phyloP scores from a whole-genome alignment of 768 basidiomycete species.

The Lactarius tabidus region DNA sequence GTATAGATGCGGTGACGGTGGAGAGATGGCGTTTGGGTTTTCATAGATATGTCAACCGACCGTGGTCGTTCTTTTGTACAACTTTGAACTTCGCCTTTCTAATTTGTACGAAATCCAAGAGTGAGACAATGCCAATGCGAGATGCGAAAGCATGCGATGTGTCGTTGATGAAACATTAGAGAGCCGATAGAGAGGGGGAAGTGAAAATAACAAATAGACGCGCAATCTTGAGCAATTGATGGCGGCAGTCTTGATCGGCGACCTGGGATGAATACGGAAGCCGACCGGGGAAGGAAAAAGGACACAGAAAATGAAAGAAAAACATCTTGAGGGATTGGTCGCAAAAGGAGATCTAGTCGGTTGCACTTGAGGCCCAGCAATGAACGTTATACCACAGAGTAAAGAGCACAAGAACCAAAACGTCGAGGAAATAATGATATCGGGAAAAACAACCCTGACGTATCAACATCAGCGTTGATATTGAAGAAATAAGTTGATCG shows the following conservation, averaged over 20 bases:
- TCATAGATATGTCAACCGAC: conserved; percentile 30
- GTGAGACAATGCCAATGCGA: conserved; percentile 35
- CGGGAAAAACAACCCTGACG: conserved; percentile 27
- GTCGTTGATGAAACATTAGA: conserved; percentile 23
- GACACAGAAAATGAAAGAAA: conserved; percentile 19
- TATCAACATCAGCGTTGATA: conserved; percentile 25
- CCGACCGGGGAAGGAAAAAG: conserved; percentile 26
- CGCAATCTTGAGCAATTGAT: conserved; percentile 22
- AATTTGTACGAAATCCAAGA: conserved; percentile 31
- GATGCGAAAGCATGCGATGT: conserved; percentile 30
- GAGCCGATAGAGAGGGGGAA: conserved; percentile 16
- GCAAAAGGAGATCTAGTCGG: conserved; percentile 29
- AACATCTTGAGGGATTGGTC: conserved; percentile 31
- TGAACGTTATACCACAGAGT: conserved; percentile 24
- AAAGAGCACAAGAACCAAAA: conserved; percentile 31
- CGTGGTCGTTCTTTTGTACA: conserved; percentile 40
- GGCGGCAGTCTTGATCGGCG: conserved; percentile 31
- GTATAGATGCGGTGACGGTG: conserved; percentile 32
- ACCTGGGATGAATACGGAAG: conserved; percentile 48
- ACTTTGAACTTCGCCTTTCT: conserved; percentile 32
- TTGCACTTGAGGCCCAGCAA: conserved; percentile 33
- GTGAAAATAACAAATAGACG: conserved; percentile 6
- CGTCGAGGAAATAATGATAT: conserved; percentile 46
- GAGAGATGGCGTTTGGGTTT: conserved; percentile 26
- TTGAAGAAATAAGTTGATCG: conserved; percentile 33